phyloP scores from a whole-genome alignment of 208 protist genomes.

The Leishmania tropica region DNA sequence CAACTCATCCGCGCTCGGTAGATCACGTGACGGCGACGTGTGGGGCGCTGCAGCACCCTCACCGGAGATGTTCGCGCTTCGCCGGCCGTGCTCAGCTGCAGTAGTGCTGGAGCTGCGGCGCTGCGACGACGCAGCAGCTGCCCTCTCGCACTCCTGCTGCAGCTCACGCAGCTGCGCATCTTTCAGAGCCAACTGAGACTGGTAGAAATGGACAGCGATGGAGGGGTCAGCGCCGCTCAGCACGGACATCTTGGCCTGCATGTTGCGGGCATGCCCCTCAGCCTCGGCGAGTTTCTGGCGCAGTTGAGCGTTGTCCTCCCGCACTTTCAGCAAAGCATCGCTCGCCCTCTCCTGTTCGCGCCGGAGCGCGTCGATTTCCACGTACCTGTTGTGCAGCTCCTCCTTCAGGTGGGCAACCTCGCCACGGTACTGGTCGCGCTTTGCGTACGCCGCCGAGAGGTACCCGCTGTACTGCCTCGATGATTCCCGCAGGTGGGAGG shows the following conservation, averaged over 20 bases:
- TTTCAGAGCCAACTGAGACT: constrained; percentile 31
- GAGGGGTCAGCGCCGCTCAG: constrained; percentile 18
- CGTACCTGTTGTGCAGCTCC: constrained; percentile 46
- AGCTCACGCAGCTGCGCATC: constrained; percentile 32
- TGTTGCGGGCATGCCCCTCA: constrained; percentile 23
- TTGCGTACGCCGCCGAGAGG: constrained; percentile 48
- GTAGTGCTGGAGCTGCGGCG: constrained; percentile 8
- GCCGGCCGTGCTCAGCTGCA: neutral
- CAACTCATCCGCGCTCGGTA: neutral
- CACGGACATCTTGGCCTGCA: constrained; percentile 21
- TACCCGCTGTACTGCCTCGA: constrained; percentile 31
- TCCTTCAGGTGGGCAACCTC: constrained; percentile 61
- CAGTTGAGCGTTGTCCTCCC: constrained; percentile 32
- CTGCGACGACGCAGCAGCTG: constrained; percentile 1
- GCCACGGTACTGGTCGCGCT: constrained; percentile 61
- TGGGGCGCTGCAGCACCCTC: constrained; percentile 2
- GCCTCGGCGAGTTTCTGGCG: constrained; percentile 21
- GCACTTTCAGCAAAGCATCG: neutral
- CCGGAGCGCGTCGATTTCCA: constrained; percentile 38
- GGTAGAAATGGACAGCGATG: constrained; percentile 13
- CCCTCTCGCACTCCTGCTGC: constrained; percentile 7
- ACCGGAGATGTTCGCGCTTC: neutral
- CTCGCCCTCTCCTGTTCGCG: constrained; percentile 11
- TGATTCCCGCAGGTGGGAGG: constrained; percentile 52
- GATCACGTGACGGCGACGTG: neutral